Base-by-base conservation (phyloP, 2,329 filamentous ascomycete genomes). In the Thielaviopsis ethacetica region DNA sequence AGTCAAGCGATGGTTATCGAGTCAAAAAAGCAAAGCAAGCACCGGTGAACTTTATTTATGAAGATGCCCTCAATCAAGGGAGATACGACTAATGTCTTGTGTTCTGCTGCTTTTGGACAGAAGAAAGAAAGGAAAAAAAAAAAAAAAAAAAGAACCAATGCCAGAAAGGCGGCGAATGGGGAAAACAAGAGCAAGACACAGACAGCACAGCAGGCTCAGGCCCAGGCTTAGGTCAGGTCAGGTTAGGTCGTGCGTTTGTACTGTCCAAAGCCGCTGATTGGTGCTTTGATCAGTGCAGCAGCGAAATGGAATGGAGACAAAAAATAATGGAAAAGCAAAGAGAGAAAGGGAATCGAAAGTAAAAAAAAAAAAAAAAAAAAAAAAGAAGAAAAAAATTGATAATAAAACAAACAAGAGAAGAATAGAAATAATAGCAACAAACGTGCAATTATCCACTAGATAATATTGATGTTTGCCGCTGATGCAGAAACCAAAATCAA, bases 401-500 rank as follows among this genome's bases (percentile, higher is more conserved):
- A 59, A 62, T 60, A 63, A 62, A 61, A 58, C 62, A 63, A 65
- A 60, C 62, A 63, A 53, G 63, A 64, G 57, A 62, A 62, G 52
- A 41, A 17, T 13, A 30, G 30, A 34, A 34, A 34, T 4, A 27
- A 27, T 4, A 34, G 30, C 10, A 34, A 10, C 30, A 34, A 34
- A 34, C 30, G 30, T 34, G 10, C 30, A 34, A 12, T 34, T 34
- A 34, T 5, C 10, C 30, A 9, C 5, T 34, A 2, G 10, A 34
- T 34, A 34, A 10, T 4, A 34, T 34, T 12, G 30, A 10, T 34
- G 30, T 34, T 34, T 9, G 30, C 30, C 10, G 10, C 30, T 10
- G 10, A 34, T 34, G 30, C 30, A 5, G 10, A 34, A 12, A 2
- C 30, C 7, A 12, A 34, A 34, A 34, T 34, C 30, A 34, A 34